These are phyloP conservation scores for Wallacemonas sp. DNA, from an alignment of 208 protist species.

Conservation along the genomic window DNA sequence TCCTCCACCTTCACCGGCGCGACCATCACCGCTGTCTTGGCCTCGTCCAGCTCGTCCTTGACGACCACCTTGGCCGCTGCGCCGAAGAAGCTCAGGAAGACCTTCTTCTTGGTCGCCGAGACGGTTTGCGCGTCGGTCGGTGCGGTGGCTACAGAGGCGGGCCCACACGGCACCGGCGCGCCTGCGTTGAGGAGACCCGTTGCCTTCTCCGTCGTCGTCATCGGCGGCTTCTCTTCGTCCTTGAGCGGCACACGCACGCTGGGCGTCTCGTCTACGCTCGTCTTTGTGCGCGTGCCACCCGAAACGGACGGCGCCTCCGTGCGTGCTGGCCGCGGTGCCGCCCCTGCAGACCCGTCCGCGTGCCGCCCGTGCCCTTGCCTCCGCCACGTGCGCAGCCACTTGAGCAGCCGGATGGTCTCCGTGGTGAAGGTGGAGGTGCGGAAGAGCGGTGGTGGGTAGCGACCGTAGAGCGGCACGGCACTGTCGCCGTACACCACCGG, in stretches of 20 bases:
- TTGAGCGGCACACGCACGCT: too few species aligned
- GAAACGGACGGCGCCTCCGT: too few species aligned
- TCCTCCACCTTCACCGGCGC: neutral
- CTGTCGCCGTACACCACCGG: conserved; percentile 3
- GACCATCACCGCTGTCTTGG: too few species aligned
- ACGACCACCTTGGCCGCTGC: conserved; percentile 22
- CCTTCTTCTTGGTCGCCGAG: conserved; percentile 18
- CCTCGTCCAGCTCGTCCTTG: conserved; percentile 2
- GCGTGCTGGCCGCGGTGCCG: too few species aligned
- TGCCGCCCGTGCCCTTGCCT: conserved; percentile 20
- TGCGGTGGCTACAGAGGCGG: neutral
- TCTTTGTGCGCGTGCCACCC: too few species aligned
- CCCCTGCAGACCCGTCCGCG: too few species aligned
- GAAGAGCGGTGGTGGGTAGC: conserved; percentile 79
- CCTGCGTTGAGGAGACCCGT: too few species aligned
- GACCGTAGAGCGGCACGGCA: conserved; percentile 51
- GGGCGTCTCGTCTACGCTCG: too few species aligned
- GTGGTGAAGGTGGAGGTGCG: conserved; percentile 62
- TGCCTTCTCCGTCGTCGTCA: too few species aligned
- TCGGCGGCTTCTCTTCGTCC: too few species aligned
- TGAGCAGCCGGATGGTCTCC: conserved; percentile 65
- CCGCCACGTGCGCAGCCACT: conserved; percentile 80
- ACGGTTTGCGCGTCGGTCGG: neutral
- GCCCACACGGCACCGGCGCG: too few species aligned
- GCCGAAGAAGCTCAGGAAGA: conserved; percentile 40